Base-by-base conservation (phyloP, 1,284 basidiomycete species). In the Kwoniella shivajii region DNA sequence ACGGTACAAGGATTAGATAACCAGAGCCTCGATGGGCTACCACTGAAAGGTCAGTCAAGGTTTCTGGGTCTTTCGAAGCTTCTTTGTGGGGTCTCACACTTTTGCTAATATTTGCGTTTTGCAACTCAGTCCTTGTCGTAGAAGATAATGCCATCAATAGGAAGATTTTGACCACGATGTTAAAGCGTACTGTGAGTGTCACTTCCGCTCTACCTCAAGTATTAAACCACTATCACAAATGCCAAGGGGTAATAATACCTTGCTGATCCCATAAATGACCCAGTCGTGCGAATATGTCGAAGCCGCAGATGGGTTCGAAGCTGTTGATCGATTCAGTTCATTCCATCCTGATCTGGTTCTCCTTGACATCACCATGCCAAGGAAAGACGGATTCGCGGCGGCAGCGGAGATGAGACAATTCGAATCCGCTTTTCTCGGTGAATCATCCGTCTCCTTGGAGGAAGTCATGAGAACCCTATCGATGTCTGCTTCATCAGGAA, bases 311-410 rank as follows among this genome's bases (percentile, higher is more conserved):
- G 76, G 76, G 10, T 50, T 67, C 4, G 71, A 67, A 29, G 76
- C 76, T 26, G 68, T 78, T 2, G 61, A 68, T 14, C 61, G 54
- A 26, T 78, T 78, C 62, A 59, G 60, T 38, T 41, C 62, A 5
- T 65, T 75, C 31, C 50, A 45, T 2, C 72, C 72, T 2, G 57
- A 68, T 24, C 54, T 71, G 24, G 70, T 76, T 9, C 58, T 78
- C 11, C 64, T 76, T 14, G 76, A 78, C 51, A 76, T 78, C 57
- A 78, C 75, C 57, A 78, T 78, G 76, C 76, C 76, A 6, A 64
- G 64, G 16, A 73, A 74, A 67, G 74, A 78, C 59, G 76, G 76
- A 6, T 78, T 70, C 57, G 61, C 67, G 18, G 72, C 76, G 0
- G 68, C 69, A 14, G 42, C 59, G 9, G 71, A 73, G 51, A 74